Base-by-base conservation (phyloP, 352 stramenopile species). In the Pythium phragmitis region DNA sequence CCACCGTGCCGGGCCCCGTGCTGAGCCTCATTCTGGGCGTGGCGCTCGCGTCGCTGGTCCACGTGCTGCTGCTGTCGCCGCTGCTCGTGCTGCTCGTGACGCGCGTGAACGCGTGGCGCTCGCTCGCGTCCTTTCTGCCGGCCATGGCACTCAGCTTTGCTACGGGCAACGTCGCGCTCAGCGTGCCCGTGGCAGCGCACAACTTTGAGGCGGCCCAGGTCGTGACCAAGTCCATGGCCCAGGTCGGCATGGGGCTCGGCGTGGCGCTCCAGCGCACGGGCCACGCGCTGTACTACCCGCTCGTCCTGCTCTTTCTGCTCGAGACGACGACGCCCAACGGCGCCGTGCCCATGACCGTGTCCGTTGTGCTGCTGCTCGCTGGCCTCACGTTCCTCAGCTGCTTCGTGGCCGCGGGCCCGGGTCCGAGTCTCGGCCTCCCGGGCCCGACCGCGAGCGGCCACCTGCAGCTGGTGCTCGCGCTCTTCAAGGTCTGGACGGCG, bases 151-250 rank as follows among this genome's bases (percentile, higher is more conserved):
- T 84, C 26, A 72, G 65, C 45, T 82, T 85, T 37, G 58, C 60
- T 55, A 81, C 67, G 0, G 57, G 73, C 49, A 82, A 70, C 39
- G 61, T 80, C 17, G 64, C 64, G 28, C 59, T 83, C 0, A 65
- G 72, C 4, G 63, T 76, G 5, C 79, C 79, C 1, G 51, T 77
- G 1, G 57, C 68, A 17, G 69, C 76, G 37, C 74, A 80, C 34
- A 80, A 73, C 45, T 83, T 79, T 47, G 63, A 63, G 26, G 61
- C 67, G 4, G 65, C 63, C 7, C 51, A 60, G 9, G 61, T 69
- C n/a, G 72, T 83, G 63, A 80, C 76, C 41, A 81, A 78, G 56
- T 85, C 74, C 16, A 76, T 71, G 37, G 56, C 69, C 0, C 78
- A 87, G 26, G 30, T 76, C 13, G 64, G 48, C 37, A 26, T 67